Base-by-base conservation (phyloP, 345 rosid species). In the Bruguiera gymnorhiza region DNA sequence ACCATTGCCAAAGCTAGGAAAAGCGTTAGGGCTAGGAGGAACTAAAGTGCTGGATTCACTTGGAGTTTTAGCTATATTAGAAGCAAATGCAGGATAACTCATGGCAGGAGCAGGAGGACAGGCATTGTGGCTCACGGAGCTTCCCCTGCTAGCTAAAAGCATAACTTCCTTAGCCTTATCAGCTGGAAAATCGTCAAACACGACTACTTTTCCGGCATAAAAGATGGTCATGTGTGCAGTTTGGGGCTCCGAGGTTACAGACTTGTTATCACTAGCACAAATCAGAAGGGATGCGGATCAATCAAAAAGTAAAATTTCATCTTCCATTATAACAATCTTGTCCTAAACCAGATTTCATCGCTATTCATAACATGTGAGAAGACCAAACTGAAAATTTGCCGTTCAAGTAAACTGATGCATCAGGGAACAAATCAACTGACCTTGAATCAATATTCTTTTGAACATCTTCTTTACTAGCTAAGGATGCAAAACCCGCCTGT, bases 101-200 rank as follows among this genome's bases (percentile, higher is more conserved):
- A 32, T 39, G 23, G 50, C 69, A 0, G 65, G 68, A 57, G 20
- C n/a, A 50, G 70, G 24, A 57, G 78, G 70, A 50, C 30, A 73
- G 48, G 63, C 68, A 63, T 50, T 30, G 9, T 63, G 69, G 73
- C 37, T 74, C 65, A 54, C 84, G 46, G 79, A 63, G 76, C 82
- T 72, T 60, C 86, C 89, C 69, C 71, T 76, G 81, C 82, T 75
- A 0, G 93, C 96, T 54, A 94, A 68, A 69, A 58, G 66, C 88
- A 94, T 86, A 67, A 94, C 74, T 75, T 94, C 88, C 72, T 86
- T 87, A 0, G 97, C 98, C 78, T 88, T 89, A 24, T 89, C 90
- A 43, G 89, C 87, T 3, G 95, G 85, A 54, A 91, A 86, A 66
- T 89, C 88, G 11, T 91, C 72, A 74, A 89, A 86, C 54, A 86